Evolutionary conservation across 1,284 basidiomycete species (phyloP), one percentile per base, ranked within the genome.

Genomic region (Porodaedalea pini): DNA sequence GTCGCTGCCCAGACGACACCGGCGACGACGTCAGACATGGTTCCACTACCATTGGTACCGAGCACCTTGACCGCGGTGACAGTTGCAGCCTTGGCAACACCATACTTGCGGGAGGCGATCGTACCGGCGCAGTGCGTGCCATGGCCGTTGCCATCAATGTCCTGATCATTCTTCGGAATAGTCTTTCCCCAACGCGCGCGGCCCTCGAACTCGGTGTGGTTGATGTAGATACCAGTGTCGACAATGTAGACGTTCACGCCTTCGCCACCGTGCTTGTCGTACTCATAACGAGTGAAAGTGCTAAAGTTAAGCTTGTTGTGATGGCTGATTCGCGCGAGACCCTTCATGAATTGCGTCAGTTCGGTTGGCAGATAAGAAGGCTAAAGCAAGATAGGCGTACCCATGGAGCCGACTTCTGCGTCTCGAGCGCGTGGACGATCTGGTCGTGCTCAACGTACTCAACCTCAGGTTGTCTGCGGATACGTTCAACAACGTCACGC

Each of bases 11-110:
- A 99, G 34, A 79, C 73, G 59, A 97, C 92, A 70, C 94, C 95
- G 17, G 78, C 82, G 55, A 98, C 79, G 65, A 98, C 96, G 68
- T 98, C 95, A 51, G 90, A 88, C 93, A 97, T 98, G 60, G 88
- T 83, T n/a, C 97, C 97, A 60, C 87, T 90, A 47, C 97, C 97
- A 67, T 94, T 90, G 53, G 88, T 85, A 27, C 94, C 93, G 54
- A 99, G 83, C 21, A 99, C 97, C 82, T 99, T 99, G 76, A 99
- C 96, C 51, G 97, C 97, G 63, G 94, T 85, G 63, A 99, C 81
- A 60, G 90, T 83, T 49, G 94, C 95, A 65, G 82, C 82, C 85
- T 98, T 99, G 57, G 97, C 95, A 47, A 99, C 93, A 75, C 97
- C 97, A 67, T 92, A 96, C 69, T 86, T 77, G 66, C 74, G 72